Conservation (phyloP, 2,329 filamentous ascomycete species). For the Calonectria fujianensis region DNA sequence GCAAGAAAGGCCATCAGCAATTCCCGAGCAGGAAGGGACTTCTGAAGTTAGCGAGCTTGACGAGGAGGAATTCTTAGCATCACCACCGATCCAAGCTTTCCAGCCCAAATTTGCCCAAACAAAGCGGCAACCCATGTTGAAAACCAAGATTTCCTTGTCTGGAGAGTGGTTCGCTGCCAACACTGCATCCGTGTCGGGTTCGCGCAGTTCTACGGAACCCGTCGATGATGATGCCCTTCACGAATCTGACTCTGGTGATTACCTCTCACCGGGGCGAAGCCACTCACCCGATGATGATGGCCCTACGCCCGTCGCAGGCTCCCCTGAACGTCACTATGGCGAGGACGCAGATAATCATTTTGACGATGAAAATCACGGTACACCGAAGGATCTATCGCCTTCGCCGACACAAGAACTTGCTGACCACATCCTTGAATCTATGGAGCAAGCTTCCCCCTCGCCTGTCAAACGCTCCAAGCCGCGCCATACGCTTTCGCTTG, state of each 20-base stretch:
- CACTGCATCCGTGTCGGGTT: slow-evolving; percentile 36
- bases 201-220: slow-evolving; percentile 47
- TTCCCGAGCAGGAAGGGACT: slow-evolving; percentile 51
- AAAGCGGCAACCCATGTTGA: slow-evolving; percentile 49
- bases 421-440: slow-evolving; percentile 74
- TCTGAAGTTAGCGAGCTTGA: slow-evolving; percentile 74
- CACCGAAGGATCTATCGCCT: slow-evolving; percentile 38
- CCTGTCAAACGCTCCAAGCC: slow-evolving; percentile 70
- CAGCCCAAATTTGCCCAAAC: slow-evolving; percentile 48
- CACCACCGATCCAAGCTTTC: slow-evolving; percentile 52
- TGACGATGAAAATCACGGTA: slow-evolving; percentile 5
- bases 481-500: slow-evolving; percentile 77
- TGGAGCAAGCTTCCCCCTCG: slow-evolving; percentile 74
- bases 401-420: slow-evolving; percentile 69
- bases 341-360: slow-evolving; percentile 8
- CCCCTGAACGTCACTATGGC: slow-evolving; percentile 42
- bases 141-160: slow-evolving; percentile 55
- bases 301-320: slow-evolving; percentile 36
- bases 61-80: slow-evolving; percentile 60
- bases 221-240: slow-evolving; percentile 41
- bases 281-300: slow-evolving; percentile 49
- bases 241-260: slow-evolving; percentile 12
- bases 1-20: slow-evolving; percentile 25
- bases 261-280: slow-evolving; percentile 3
- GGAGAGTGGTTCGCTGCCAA: slow-evolving; percentile 51